phyloP scores from a whole-genome alignment of 176 grass and related monocot species.

The Ampelocalamus luodianensis region DNA sequence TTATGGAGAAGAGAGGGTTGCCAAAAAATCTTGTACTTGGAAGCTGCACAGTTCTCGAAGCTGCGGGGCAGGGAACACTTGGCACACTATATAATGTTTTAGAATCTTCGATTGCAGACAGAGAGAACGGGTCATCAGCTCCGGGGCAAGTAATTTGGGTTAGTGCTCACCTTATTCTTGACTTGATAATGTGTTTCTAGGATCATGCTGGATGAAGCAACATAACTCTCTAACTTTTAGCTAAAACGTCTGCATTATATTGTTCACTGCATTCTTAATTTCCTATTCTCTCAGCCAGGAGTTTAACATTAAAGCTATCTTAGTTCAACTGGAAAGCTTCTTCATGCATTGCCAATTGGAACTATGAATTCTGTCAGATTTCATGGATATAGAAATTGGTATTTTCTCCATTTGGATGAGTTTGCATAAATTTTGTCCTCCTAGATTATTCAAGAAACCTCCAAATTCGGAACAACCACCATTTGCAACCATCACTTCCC shows the following conservation, averaged over 20 bases:
- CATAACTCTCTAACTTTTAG: not conserved
- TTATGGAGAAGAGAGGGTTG: conserved; percentile 82
- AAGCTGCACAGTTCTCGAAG: conserved; percentile 84
- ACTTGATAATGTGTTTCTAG: conserved; percentile 31
- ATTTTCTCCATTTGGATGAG: not conserved
- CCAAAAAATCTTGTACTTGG: conserved; percentile 85
- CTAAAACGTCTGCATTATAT: conserved; percentile 7
- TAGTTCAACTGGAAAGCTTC: conserved; percentile 7
- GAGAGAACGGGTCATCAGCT: conserved; percentile 55
- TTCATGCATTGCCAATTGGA: not conserved
- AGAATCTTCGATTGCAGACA: conserved; percentile 55
- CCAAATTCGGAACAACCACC: not conserved
- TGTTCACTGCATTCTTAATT: not conserved
- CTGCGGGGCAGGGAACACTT: conserved; percentile 81
- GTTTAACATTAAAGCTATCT: not conserved
- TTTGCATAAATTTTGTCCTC: not conserved
- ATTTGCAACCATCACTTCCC: not conserved
- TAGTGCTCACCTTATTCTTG: conserved; percentile 41
- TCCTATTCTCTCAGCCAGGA: not conserved
- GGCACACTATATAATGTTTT: conserved; percentile 70
- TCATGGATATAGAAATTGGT: conserved; percentile 7
- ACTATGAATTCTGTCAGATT: not conserved
- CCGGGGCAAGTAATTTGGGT: conserved; percentile 81
- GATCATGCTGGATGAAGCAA: conserved; percentile 9
- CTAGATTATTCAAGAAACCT: not conserved